Base-by-base conservation (phyloP, 306 rosid species). In the Vigna hirtella region DNA sequence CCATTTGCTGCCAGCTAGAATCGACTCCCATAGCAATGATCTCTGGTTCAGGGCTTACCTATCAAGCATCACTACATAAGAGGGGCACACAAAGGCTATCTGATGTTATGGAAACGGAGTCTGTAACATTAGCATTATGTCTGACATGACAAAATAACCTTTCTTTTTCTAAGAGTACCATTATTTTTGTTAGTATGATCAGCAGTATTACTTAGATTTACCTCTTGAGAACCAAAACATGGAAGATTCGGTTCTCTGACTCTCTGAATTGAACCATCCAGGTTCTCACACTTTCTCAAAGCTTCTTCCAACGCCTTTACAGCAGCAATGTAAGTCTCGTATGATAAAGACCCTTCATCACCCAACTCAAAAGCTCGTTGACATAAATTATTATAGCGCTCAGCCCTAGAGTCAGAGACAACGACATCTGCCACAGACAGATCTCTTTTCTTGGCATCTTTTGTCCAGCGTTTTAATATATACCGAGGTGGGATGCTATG, bases 391-490 rank as follows among this genome's bases (percentile, higher is more conserved):
- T 85, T 86, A 55, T 81, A 91, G 14, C 90, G 84, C 34, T 85
- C 88, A 72, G 77, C 69, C 86, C 89, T 86, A 63, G 90, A 71
- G 43, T 62, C 24, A 16, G 70, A 64, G 70, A n/a, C 76, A 30
- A 36, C 84, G 15, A 55, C 66, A 13, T 58, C 87, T 5, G 66
- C 30, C 11, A 26, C 9, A 34, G 85, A 76, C 77, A 73, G 82
- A 63, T 84, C 85, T 83, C 85, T 90, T n/a, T 61, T 86, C 88
- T 91, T 91, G 47, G 90, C 93, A 80, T 90, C 91, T 82, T 83
- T 89, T 30, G 91, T 90, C 97, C 97, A 91, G 26, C 97, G 85
- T 79, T 89, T 90, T 53, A 91, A 86, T 67, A 91, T 84, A 84
- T 91, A 91, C 40, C 83, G 93, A 73, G 83, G 20, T 28, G 97